Percentiles rank a stretch among this genome's conserved stretches.
phyloP scores from a whole-genome alignment of 768 basidiomycete species.

The Mycena amicta region DNA sequence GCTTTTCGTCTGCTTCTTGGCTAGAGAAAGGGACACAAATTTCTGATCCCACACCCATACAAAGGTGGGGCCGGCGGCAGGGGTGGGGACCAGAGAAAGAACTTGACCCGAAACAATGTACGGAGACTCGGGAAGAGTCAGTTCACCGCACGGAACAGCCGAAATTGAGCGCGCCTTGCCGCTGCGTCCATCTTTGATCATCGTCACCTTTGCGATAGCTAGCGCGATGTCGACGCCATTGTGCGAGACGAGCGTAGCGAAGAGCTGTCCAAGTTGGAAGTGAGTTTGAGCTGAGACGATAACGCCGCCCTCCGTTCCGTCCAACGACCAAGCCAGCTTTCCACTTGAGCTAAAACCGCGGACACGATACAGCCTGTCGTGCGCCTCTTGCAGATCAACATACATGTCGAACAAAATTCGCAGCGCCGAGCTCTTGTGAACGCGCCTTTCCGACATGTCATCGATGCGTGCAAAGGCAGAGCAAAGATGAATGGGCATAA shows the following conservation, averaged over 20 bases:
- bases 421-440: conserved; percentile 6
- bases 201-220: conserved; percentile 7
- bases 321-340: not conserved
- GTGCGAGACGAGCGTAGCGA: conserved; percentile 6
- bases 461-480: not conserved
- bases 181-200: not conserved
- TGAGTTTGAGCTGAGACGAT: not conserved
- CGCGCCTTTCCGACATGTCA: not conserved
- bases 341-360: conserved; percentile 3
- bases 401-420: conserved; percentile 13
- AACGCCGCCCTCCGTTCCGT: not conserved
- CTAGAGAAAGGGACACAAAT: not conserved
- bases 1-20: not conserved
- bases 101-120: conserved; percentile 10
- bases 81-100: conserved; percentile 2
- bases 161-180: not conserved
- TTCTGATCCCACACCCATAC: conserved; percentile 6
- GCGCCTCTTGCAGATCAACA: not conserved
- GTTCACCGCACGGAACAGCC: conserved; percentile 2
- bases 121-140: not conserved
- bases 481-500: not conserved
- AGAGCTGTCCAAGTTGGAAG: conserved; percentile 1
- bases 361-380: conserved; percentile 4
- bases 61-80: not conserved
- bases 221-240: not conserved